Evolutionary conservation across 768 basidiomycete species (phyloP), one percentile per base, ranked within the genome.

Genomic region (Rhodotorula toruloides): DNA sequence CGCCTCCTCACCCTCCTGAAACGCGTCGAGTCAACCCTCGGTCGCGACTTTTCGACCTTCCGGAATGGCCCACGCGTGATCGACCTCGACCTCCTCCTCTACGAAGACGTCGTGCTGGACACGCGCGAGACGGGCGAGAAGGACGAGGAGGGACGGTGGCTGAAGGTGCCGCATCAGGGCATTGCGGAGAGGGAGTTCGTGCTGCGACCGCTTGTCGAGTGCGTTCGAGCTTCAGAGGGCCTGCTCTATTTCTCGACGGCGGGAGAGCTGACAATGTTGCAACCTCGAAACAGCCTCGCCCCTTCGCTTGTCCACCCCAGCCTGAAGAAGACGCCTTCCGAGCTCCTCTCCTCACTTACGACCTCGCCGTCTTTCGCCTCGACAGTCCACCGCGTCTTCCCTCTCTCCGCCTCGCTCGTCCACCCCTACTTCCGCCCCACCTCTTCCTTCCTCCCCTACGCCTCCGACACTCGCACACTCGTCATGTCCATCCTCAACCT

Each of bases 401-500:
- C 87, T 1, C 88, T 90, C 75, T 87, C 88, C 27, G 77, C 54
- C 29, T 31, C 62, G 2, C 4, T 22, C 31, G 52, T 72, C 11
- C 39, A 72, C 63, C 54, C 67, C 47, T 44, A 47, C 68, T 47
- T 72, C 62, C 48, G 67, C 66, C 42, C 65, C 70, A 10, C 47
- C 3, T 32, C 73, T 74, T 19, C 74, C 69, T 72, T 66, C 67
- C 6, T 53, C 29, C 19, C 73, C 73, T 16, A 63, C 67, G 19
- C 54, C 13, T 62, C 68, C 7, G 14, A 65, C 36, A 46, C 21
- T 16, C 65, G 68, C n/a, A 76, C 89, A 1, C 82, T 84, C 61
- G 76, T 97, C 63, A 97, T 98, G 94, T 87, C 87, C 0, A 96
- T 90, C 1, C 82, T 99, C 62, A 97, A 98, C 75, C 83, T 83